Conservation (phyloP, 805 yeast genomes). For the Myxozyma vanderwaltii region DNA sequence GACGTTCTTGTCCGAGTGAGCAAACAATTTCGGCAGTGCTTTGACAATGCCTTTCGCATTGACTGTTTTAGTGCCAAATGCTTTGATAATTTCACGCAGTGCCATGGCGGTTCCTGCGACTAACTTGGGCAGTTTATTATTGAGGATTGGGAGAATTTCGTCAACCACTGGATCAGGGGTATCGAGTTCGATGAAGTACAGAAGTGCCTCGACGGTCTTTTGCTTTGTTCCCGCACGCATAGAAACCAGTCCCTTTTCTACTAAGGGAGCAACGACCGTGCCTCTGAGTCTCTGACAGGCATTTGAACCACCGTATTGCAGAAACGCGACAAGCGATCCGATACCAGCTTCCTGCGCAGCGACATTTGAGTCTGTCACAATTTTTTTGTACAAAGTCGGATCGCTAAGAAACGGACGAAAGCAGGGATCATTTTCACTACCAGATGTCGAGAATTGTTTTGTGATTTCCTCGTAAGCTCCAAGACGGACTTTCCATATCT, state of each 20-base stretch:
- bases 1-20: constrained; percentile 84
- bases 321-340: constrained; percentile 53
- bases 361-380: constrained; percentile 78
- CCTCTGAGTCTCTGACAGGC: constrained; percentile 47
- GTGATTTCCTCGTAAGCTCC: constrained; percentile 74
- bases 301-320: constrained; percentile 58
- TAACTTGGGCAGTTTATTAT: constrained; percentile 72
- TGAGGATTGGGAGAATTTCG: constrained; percentile 60
- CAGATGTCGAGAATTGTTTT: constrained; percentile 54
- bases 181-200: constrained; percentile 66
- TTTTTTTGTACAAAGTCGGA: constrained; percentile 58
- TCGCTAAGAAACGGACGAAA: constrained; percentile 54
- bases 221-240: constrained; percentile 73
- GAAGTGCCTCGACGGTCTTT: constrained; percentile 61
- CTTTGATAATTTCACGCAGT: constrained; percentile 54
- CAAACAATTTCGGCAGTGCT: constrained; percentile 66
- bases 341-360: constrained; percentile 89
- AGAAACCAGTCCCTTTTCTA: constrained; percentile 82
- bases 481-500: constrained; percentile 81
- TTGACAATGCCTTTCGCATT: constrained; percentile 61
- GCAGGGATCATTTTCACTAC: constrained; percentile 57
- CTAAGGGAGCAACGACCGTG: constrained; percentile 49
- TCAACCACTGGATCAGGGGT: constrained; percentile 68
- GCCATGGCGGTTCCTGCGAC: constrained; percentile 68
- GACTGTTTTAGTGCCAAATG: constrained; percentile 65